Evolutionary conservation across 192 early-diverging fungal genomes (phyloP).

Genomic region (Ambispora gerdemannii): DNA sequence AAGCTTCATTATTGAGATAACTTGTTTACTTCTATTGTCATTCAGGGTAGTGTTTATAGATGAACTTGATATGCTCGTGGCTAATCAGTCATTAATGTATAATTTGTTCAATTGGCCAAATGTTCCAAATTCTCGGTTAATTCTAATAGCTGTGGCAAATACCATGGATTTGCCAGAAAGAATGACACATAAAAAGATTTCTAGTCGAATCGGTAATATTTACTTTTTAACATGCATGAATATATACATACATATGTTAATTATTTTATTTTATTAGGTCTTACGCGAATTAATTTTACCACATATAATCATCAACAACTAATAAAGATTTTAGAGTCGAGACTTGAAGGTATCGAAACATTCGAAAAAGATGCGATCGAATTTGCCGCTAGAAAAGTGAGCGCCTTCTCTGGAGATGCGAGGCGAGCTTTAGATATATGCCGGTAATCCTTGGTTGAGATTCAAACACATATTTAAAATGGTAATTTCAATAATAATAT

Average conservation of each 20-base stretch:
- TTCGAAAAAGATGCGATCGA: slow-evolving; percentile 85
- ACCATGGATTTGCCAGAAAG: slow-evolving; percentile 98
- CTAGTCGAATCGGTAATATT: slow-evolving; percentile 77
- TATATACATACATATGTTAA: neutral
- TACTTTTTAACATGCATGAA: neutral
- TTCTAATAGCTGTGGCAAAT: slow-evolving; percentile 96
- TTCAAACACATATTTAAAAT: too few relatives aligned
- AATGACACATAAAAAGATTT: slow-evolving; percentile 83
- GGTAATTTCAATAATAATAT: too few relatives aligned
- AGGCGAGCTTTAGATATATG: slow-evolving; percentile 93
- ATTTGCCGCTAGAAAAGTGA: slow-evolving; percentile 93
- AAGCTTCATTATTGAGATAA: neutral
- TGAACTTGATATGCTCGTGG: slow-evolving; percentile 91
- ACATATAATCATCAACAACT: slow-evolving; percentile 89
- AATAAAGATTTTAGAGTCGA: slow-evolving; percentile 76
- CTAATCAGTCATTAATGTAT: slow-evolving; percentile 91
- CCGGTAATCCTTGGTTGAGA: slow-evolving; percentile 53
- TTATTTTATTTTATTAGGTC: slow-evolving; percentile 42
- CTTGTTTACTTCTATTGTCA: slow-evolving; percentile 22
- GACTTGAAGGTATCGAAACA: slow-evolving; percentile 67
- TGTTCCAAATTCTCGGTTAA: slow-evolving; percentile 72
- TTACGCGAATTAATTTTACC: slow-evolving; percentile 89
- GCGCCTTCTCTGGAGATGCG: slow-evolving; percentile 94
- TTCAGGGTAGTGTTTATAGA: slow-evolving; percentile 90
- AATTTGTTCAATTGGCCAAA: slow-evolving; percentile 99